Conservation (phyloP, 371 early-diverging fungal species). For the Funneliformis caledonium region DNA sequence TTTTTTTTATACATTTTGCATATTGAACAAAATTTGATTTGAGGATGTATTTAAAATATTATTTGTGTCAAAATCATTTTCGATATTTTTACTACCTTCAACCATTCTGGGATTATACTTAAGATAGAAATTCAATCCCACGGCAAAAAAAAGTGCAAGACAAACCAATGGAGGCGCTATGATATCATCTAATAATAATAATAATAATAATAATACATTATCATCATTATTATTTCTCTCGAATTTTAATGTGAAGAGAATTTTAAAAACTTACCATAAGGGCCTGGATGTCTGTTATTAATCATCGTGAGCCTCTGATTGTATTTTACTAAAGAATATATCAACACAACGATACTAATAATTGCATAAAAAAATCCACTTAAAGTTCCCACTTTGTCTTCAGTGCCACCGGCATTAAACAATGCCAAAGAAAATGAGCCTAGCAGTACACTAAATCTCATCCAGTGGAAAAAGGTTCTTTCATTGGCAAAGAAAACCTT, state of each 20-base stretch:
- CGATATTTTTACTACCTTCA: not conserved
- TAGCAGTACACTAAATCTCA: constrained; percentile 69
- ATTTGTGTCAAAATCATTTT: not conserved
- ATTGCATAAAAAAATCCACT: constrained; percentile 20
- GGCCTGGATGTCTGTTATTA: constrained; percentile 60
- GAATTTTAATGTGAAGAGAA: not conserved
- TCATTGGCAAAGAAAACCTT: constrained; percentile 99
- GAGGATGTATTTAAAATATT: not conserved
- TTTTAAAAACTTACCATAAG: constrained; percentile 52
- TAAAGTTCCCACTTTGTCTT: constrained; percentile 1
- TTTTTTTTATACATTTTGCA: not conserved
- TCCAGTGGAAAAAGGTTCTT: constrained; percentile 90
- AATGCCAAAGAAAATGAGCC: constrained; percentile 74
- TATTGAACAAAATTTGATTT: no score
- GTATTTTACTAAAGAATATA: constrained; percentile 83
- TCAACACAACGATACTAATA: constrained; percentile 57
- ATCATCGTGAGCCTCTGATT: constrained; percentile 80
- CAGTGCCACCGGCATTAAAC: constrained; percentile 70
- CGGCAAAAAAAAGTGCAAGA: constrained; percentile 45
- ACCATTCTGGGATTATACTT: constrained; percentile 20
- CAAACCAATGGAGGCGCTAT: constrained; percentile 50
- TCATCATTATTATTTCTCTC: not conserved
- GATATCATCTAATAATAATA: constrained; percentile 45
- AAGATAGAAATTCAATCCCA: constrained; percentile 49
- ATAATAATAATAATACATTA: not conserved